phyloP scores from a whole-genome alignment of 345 rosid genomes.

The Gossypium thurberi region DNA sequence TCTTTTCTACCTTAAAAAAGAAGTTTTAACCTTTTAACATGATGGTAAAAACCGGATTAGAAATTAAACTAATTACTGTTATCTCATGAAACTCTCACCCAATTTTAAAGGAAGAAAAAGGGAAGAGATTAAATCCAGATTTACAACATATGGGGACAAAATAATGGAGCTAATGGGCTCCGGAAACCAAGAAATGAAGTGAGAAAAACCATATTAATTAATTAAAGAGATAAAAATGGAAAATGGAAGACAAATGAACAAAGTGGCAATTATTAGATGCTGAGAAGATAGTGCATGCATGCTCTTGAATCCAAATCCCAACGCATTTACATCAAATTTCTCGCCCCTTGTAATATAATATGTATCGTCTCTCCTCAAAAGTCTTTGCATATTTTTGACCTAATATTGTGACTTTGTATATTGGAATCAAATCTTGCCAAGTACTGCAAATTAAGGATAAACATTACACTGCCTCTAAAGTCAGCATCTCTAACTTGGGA shows the following conservation, averaged over 20 bases:
- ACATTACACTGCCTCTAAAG: background rate
- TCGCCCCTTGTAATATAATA: background rate
- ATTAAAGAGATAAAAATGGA: background rate
- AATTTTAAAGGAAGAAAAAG: no score
- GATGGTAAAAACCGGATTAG: no score
- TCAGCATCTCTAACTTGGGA: slow-evolving; percentile 11
- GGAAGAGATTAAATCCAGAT: no score
- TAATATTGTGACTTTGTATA: background rate
- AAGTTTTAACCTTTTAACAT: no score
- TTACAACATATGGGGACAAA: background rate
- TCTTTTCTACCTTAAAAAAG: no score
- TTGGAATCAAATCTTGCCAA: slow-evolving; percentile 11
- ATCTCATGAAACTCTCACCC: no score
- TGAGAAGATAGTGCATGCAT: slow-evolving; percentile 12
- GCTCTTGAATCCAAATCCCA: slow-evolving; percentile 21
- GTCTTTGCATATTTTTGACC: slow-evolving; percentile 19
- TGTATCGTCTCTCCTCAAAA: slow-evolving; percentile 13
- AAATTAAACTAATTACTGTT: no score
- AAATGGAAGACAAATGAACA: background rate
- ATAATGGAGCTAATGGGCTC: background rate
- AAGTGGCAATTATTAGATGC: slow-evolving; percentile 5
- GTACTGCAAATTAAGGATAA: background rate
- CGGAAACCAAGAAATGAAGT: background rate
- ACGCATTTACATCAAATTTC: slow-evolving; percentile 22
- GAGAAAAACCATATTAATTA: background rate